These are phyloP conservation scores for Penicillium simplicissimum DNA, from an alignment of 495 filamentous ascomycete genomes.

Conservation along the genomic window DNA sequence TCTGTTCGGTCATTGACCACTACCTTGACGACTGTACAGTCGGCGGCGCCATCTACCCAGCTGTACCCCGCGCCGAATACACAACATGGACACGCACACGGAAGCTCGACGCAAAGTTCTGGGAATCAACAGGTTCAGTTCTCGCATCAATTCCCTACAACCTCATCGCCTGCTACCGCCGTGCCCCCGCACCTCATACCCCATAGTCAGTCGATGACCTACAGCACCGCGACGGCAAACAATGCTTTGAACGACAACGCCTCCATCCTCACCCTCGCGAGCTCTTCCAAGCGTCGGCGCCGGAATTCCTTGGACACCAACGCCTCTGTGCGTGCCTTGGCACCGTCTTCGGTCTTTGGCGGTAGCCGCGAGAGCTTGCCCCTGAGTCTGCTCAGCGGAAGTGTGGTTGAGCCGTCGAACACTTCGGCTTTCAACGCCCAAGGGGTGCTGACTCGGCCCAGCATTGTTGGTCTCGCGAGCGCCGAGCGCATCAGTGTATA, in stretches of 20 bases:
- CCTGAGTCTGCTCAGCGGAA: slow-evolving; percentile 82
- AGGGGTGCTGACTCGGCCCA: slow-evolving; percentile 50
- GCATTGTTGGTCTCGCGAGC: slow-evolving; percentile 62
- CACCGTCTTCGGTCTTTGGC: slow-evolving; percentile 89
- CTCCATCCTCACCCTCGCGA: slow-evolving; percentile 93
- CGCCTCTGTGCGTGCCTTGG: slow-evolving; percentile 88
- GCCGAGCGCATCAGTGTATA: slow-evolving; percentile 85
- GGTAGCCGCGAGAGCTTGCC: slow-evolving; percentile 86
- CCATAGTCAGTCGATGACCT: slow-evolving; percentile 74
- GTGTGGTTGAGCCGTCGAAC: slow-evolving; percentile 58
- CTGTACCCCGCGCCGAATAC: slow-evolving; percentile 46
- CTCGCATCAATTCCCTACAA: slow-evolving; percentile 80
- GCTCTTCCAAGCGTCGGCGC: slow-evolving; percentile 86
- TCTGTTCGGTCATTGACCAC: slow-evolving; percentile 91
- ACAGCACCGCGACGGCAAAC: slow-evolving; percentile 86
- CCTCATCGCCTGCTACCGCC: slow-evolving; percentile 66
- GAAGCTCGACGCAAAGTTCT: slow-evolving; percentile 45
- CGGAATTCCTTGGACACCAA: slow-evolving; percentile 93
- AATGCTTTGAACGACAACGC: slow-evolving; percentile 92
- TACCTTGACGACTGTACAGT: slow-evolving; percentile 95
- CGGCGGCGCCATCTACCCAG: slow-evolving; percentile 68
- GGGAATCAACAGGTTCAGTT: slow-evolving; percentile 67
- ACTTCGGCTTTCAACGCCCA: slow-evolving; percentile 53
- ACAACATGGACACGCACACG: slow-evolving; percentile 44
- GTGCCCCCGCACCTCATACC: slow-evolving; percentile 76